These are phyloP conservation scores for Canavalia ensiformis DNA, from an alignment of 306 rosid species.

Conservation along the genomic window DNA sequence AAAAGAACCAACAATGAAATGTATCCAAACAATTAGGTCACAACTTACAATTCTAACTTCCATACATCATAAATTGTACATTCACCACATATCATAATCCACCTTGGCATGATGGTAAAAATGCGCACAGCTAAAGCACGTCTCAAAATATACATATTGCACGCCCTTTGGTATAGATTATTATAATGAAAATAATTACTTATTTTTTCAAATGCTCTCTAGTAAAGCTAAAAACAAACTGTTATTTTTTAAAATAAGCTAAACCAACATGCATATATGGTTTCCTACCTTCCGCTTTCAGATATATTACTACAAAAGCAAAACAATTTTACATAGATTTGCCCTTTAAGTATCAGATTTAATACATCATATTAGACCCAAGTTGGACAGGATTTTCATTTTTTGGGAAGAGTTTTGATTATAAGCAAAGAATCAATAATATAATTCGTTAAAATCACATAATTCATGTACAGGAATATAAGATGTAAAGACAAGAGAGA, in stretches of 20 bases:
- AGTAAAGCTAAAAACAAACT: background rate
- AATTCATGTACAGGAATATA: background rate
- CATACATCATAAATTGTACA: constrained; percentile 9
- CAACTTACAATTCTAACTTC: constrained; percentile 4
- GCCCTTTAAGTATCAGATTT: constrained; percentile 5
- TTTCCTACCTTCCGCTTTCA: background rate
- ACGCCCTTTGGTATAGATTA: background rate
- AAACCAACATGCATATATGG: background rate
- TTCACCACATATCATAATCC: background rate
- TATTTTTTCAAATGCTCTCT: background rate
- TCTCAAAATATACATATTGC: too few relatives aligned
- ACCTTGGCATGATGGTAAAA: background rate
- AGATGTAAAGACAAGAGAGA: background rate
- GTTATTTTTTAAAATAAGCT: background rate
- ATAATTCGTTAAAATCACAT: background rate
- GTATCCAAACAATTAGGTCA: constrained; percentile 2
- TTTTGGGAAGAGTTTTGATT: background rate
- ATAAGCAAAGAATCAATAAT: background rate
- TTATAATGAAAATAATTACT: background rate
- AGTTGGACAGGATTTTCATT: background rate
- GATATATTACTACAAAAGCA: constrained; percentile 2
- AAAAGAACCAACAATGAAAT: background rate
- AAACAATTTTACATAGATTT: background rate
- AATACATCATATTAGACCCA: constrained; percentile 9
- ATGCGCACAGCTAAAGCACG: too few relatives aligned